Percentiles rank a stretch among this genome's conserved stretches.
Conservation (phyloP, 202 grass and related monocot species). For the Bolboschoenoplectus hybrid region DNA sequence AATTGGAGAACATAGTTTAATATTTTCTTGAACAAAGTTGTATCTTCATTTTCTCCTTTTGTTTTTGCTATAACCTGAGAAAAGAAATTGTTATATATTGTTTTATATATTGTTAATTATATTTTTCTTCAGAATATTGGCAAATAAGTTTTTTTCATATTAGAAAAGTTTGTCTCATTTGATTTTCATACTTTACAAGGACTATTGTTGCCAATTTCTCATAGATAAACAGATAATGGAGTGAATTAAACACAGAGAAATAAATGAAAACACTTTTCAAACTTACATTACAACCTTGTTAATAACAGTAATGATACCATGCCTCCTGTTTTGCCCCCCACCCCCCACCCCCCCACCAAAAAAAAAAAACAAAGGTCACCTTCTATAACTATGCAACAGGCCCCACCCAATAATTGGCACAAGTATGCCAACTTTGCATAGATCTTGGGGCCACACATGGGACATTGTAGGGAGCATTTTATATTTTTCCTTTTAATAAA, state of each 20-base stretch:
- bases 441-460: not conserved
- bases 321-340: not conserved
- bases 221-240: not conserved
- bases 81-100: constrained; percentile 43
- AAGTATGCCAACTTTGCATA: not conserved
- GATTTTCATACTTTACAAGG: not conserved
- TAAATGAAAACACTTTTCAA: not conserved
- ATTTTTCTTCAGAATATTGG: not conserved
- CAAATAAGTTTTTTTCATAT: not conserved
- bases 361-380: not conserved
- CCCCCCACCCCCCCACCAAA: too few relatives aligned
- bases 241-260: not conserved
- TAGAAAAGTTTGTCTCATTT: not conserved
- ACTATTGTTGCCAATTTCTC: not conserved
- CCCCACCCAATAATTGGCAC: not conserved
- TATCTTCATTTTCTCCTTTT: constrained; percentile 53
- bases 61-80: constrained; percentile 73
- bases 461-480: not conserved
- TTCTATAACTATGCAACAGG: not conserved
- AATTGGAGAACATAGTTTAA: constrained; percentile 75
- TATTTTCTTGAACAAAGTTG: constrained; percentile 64
- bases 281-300: constrained; percentile 6
- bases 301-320: not conserved
- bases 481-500: not conserved
- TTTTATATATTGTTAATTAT: constrained; percentile 41